Evolutionary conservation across 345 rosid genomes (phyloP).

Genomic region (Citrus inodora): DNA sequence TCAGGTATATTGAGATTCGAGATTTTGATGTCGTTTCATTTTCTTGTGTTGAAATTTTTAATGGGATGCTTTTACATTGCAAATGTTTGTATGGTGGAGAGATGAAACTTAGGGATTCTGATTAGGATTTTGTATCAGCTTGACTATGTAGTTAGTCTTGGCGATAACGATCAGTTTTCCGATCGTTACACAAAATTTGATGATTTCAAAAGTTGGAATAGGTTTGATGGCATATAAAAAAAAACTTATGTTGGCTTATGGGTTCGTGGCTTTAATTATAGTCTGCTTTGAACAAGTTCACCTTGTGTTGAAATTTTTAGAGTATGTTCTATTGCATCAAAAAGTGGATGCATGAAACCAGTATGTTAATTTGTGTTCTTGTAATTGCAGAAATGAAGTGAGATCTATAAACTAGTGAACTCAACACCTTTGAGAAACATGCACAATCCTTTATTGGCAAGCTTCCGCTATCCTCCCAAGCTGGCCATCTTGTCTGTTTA

Average conservation of each 20-base stretch:
- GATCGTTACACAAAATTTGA: background rate
- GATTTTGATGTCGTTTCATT: background rate
- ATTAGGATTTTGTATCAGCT: background rate
- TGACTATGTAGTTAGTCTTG: background rate
- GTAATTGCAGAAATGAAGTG: background rate
- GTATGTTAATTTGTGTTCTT: background rate
- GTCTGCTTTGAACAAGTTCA: background rate
- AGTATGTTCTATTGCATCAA: background rate
- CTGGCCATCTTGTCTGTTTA: background rate
- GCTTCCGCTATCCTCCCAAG: background rate
- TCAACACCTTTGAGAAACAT: background rate
- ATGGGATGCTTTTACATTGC: background rate
- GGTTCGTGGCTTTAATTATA: background rate
- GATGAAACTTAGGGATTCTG: background rate
- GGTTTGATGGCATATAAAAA: background rate
- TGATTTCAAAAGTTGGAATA: background rate
- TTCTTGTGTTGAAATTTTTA: background rate
- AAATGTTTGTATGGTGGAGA: background rate
- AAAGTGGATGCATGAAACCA: background rate
- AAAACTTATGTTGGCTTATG: background rate
- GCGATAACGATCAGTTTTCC: background rate
- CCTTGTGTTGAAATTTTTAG: background rate
- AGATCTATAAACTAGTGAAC: background rate
- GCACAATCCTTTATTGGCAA: background rate
- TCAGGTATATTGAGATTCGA: conserved; percentile 37